A percentile compares a stretch with the other conserved stretches of the same genome.
These are phyloP conservation scores for Fusarium cyanostomum DNA, from an alignment of 2,329 filamentous ascomycete species.

Conservation along the genomic window DNA sequence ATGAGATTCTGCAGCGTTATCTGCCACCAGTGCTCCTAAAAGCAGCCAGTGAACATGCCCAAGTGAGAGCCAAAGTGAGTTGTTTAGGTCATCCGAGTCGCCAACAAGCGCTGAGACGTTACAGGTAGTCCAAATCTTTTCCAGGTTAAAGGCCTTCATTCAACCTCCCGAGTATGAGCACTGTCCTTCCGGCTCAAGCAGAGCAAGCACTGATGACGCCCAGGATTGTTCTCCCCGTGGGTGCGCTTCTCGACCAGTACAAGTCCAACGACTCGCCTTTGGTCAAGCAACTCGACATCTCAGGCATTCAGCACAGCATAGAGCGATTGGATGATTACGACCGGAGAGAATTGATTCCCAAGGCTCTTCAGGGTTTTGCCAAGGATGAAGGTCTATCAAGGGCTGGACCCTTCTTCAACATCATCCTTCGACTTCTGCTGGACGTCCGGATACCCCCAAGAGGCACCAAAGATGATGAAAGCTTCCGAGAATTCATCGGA, in stretches of 20 bases:
- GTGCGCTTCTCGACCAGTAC: constrained; percentile 87
- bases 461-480: constrained; percentile 80
- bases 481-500: constrained; percentile 72
- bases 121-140: constrained; percentile 61
- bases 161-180: constrained; percentile 58
- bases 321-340: constrained; percentile 63
- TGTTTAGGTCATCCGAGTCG: neutral
- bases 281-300: constrained; percentile 86
- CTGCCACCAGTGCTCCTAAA: constrained; percentile 86
- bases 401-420: constrained; percentile 76
- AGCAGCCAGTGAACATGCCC: constrained; percentile 79
- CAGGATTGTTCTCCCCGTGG: constrained; percentile 82
- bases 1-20: constrained; percentile 79
- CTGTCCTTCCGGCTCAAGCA: neutral
- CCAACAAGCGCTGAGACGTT: neutral
- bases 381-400: constrained; percentile 45
- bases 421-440: constrained; percentile 80
- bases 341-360: constrained; percentile 76
- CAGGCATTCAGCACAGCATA: constrained; percentile 86
- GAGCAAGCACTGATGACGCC: constrained; percentile 13
- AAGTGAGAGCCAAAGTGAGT: constrained; percentile 79
- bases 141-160: constrained; percentile 64
- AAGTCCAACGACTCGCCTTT: constrained; percentile 77
- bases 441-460: constrained; percentile 77
- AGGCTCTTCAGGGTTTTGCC: constrained; percentile 47